Evolutionary conservation across 371 early-diverging fungal species (phyloP).

Genomic region (Phascolomyces articulosus): DNA sequence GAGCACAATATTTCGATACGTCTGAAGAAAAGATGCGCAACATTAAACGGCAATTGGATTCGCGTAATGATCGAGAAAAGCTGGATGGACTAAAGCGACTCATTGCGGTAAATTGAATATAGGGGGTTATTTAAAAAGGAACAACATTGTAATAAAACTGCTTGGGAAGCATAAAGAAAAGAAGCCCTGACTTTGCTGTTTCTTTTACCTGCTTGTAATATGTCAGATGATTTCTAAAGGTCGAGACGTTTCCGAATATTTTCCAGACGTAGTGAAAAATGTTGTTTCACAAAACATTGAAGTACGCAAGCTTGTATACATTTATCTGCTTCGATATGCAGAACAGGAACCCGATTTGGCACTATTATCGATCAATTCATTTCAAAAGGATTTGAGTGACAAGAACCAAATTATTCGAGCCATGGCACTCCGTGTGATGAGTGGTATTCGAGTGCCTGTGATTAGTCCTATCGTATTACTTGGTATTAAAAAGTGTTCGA

Average conservation of each 20-base stretch:
- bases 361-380: conserved; percentile 93
- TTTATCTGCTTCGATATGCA: conserved; percentile 91
- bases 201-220: conserved; percentile 6
- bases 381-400: conserved; percentile 95
- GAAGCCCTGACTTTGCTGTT: no score
- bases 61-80: conserved; percentile 90
- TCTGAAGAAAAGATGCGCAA: conserved; percentile 83
- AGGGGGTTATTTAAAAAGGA: no score
- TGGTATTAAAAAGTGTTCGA: conserved; percentile 84
- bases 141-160: no score
- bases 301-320: conserved; percentile 93
- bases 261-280: conserved; percentile 96
- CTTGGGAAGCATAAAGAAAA: no score
- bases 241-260: conserved; percentile 89
- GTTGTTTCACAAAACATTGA: conserved; percentile 91
- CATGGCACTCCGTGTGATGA: conserved; percentile 95
- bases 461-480: conserved; percentile 90
- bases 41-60: conserved; percentile 76
- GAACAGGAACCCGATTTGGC: conserved; percentile 95
- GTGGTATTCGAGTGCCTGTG: conserved; percentile 89
- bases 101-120: conserved; percentile 83
- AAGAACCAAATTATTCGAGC: conserved; percentile 90
- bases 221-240: conserved; percentile 88
- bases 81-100: conserved; percentile 89
- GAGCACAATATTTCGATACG: conserved; percentile 84